phyloP scores from a whole-genome alignment of 148 eudicot genomes.

The Talinum fruticosum region DNA sequence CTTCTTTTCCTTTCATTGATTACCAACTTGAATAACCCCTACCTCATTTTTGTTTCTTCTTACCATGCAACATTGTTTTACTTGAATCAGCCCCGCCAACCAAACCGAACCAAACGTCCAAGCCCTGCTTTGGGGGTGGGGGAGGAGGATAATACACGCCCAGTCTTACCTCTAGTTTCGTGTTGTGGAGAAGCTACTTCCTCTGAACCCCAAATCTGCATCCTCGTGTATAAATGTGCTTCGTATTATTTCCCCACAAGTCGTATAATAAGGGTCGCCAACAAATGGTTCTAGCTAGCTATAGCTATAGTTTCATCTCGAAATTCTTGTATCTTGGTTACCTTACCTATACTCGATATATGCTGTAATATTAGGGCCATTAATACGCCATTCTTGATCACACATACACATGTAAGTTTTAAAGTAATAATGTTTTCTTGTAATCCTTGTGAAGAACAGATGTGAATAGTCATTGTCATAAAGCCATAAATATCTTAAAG shows the following conservation, averaged over 20 bases:
- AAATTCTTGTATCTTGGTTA: constrained; percentile 13
- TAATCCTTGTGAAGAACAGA: constrained; percentile 26
- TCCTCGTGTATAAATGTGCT: constrained; percentile 14
- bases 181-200: not conserved
- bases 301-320: constrained; percentile 1
- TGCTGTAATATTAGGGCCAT: constrained; percentile 15
- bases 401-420: constrained; percentile 25
- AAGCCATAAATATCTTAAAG: constrained; percentile 16
- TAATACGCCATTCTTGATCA: constrained; percentile 21
- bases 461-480: constrained; percentile 27
- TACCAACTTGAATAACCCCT: constrained; percentile 41
- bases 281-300: constrained; percentile 20
- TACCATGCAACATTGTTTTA: not conserved
- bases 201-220: not conserved
- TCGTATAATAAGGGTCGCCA: constrained; percentile 24
- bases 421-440: constrained; percentile 29
- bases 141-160: too few species aligned
- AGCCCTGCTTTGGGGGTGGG: not conserved
- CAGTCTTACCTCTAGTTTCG: too few species aligned
- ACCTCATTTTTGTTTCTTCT: not conserved
- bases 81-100: not conserved
- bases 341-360: constrained; percentile 13
- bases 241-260: constrained; percentile 19
- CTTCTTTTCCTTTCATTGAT: constrained; percentile 54
- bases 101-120: not conserved